Base-by-base conservation (phyloP, 208 protist genomes). In the Leptomonas seymouri region DNA sequence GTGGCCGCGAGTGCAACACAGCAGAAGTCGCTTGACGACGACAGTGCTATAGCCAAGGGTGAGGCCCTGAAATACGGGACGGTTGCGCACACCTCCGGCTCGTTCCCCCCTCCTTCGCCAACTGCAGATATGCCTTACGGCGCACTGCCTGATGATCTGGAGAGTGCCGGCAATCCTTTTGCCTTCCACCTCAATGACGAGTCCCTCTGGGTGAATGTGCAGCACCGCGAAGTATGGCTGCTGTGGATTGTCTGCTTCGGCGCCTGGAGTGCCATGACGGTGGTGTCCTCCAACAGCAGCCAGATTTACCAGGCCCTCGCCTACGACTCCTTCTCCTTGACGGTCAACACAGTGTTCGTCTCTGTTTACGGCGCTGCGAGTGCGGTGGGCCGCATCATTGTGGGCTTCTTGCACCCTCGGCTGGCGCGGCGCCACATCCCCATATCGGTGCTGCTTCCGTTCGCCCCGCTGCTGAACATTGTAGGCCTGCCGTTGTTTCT, bases 241-340 rank as follows among this genome's bases (percentile, higher is more conserved):
- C 71, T 94, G 85, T 94, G 89, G 89, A 83, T 77, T n/a, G 78
- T 92, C 27, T 94, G 85, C 62, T 82, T 94, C 41, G 86, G 80
- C 1, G 71, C 78, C 55, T 94, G 89, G 89, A 81, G 89, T 51
- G 74, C 82, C 54, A 88, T 86, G 73, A 94, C 89, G 46, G 62
- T 94, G 31, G 81, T 93, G 28, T 89, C 84, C 4, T 81, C 85
- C 30, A 92, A 94, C 78, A 92, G 86, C 75, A 86, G 71, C 16
- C 83, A 89, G 53, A 89, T 94, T 34, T 94, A 94, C 42, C 79
- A 93, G 60, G 67, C 89, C 5, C 51, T 91, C 18, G 73, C 80
- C 56, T 76, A 76, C 75, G 74, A 84, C 61, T 56, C 60, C 28
- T 92, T 90, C 62, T 86, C 80, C 15, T 60, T 84, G n/a, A 85